Conservation (phyloP, 495 filamentous ascomycete genomes). For the Stereocaulon alpinum region DNA sequence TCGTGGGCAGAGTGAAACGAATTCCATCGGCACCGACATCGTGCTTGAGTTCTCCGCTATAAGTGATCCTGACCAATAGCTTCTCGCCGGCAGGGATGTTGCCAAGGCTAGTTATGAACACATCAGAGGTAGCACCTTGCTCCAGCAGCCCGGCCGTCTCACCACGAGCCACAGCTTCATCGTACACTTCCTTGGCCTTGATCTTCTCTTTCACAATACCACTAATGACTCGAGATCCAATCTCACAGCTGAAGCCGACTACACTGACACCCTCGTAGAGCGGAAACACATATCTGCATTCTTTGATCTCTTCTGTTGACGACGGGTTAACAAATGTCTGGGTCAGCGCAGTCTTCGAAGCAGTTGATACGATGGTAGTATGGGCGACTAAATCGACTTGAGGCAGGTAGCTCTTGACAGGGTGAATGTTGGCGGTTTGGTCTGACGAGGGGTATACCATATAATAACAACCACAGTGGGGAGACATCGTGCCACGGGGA, state of each 20-base stretch:
- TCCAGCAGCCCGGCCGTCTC: constrained; percentile 53
- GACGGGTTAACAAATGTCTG: constrained; percentile 52
- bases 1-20: constrained; percentile 53
- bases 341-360: constrained; percentile 47
- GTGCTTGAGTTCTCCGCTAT: constrained; percentile 58
- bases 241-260: constrained; percentile 47
- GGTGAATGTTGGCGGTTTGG: neutral
- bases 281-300: constrained; percentile 55
- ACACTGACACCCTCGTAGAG: constrained; percentile 59
- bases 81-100: constrained; percentile 47
- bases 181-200: constrained; percentile 43
- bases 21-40: constrained; percentile 51
- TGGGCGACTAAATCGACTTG: constrained; percentile 42
- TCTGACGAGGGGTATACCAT: neutral
- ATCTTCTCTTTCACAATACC: constrained; percentile 53
- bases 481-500: neutral
- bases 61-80: constrained; percentile 49
- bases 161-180: constrained; percentile 44
- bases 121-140: constrained; percentile 47
- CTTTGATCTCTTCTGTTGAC: constrained; percentile 30
- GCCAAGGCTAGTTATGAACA: constrained; percentile 54
- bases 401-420: constrained; percentile 38
- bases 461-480: constrained; percentile 15
- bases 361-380: constrained; percentile 42
- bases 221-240: constrained; percentile 39